These are phyloP conservation scores for Urochloa ruziziensis DNA, from an alignment of 176 grass and related monocot species.

Conservation along the genomic window DNA sequence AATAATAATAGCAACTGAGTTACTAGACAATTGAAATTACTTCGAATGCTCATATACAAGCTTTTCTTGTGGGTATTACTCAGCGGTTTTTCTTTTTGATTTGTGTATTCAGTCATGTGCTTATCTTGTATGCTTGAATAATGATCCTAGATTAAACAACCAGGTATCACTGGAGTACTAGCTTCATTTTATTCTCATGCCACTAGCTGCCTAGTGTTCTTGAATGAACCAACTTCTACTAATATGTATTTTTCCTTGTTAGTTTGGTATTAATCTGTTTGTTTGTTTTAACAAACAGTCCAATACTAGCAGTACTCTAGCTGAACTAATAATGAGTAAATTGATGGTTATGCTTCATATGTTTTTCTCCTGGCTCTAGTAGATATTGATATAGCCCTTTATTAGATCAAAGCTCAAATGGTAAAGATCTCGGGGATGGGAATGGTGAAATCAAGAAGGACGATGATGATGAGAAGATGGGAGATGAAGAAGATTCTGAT, in stretches of 20 bases:
- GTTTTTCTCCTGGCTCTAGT: not conserved
- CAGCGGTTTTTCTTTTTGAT: not conserved
- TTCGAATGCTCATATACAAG: conserved; percentile 11
- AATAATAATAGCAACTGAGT: not conserved
- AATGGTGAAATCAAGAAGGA: conserved; percentile 60
- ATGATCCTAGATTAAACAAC: not conserved
- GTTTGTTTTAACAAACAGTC: not conserved
- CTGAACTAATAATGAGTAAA: not conserved
- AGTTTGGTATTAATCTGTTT: not conserved
- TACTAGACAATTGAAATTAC: not conserved
- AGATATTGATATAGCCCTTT: conserved; percentile 27
- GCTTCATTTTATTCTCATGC: not conserved
- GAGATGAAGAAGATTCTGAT: conserved; percentile 96
- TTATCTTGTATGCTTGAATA: not conserved
- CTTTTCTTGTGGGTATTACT: not conserved
- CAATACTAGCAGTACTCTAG: not conserved
- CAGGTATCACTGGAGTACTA: not conserved
- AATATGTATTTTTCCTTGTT: not conserved
- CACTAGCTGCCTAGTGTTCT: not conserved
- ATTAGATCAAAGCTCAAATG: conserved; percentile 55
- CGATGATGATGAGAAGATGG: conserved; percentile 57
- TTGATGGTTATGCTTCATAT: conserved; percentile 1
- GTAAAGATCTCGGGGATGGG: conserved; percentile 52
- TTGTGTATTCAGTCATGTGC: not conserved
- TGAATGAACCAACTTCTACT: not conserved